Conservation (phyloP, 169 alveolate genomes). For the Eimeria praecox region DNA sequence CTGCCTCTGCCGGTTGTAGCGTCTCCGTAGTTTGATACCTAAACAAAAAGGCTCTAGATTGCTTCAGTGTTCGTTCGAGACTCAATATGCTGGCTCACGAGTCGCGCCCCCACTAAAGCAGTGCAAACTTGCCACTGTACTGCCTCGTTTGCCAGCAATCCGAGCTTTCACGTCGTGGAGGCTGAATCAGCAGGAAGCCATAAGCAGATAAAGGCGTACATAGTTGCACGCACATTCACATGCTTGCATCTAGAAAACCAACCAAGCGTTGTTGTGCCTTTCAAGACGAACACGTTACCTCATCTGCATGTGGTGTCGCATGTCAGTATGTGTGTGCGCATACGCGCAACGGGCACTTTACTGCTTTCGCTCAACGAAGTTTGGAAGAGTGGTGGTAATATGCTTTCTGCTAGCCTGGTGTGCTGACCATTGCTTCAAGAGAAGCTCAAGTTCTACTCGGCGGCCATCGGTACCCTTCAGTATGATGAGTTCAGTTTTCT, state of each 20-base stretch:
- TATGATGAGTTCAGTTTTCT: constrained; percentile 40
- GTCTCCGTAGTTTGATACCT: not conserved
- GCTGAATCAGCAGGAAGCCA: not conserved
- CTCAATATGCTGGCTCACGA: not conserved
- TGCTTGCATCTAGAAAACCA: not conserved
- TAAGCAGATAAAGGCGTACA: not conserved
- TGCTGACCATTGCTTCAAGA: constrained; percentile 64
- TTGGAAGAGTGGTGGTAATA: not conserved
- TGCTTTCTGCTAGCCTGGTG: not conserved
- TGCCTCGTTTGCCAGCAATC: not conserved
- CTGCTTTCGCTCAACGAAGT: not conserved
- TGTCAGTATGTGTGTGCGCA: not conserved
- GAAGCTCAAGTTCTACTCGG: constrained; percentile 63
- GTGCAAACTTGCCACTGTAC: constrained; percentile 50
- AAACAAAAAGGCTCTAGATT: not conserved
- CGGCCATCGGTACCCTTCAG: constrained; percentile 65
- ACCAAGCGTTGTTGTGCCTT: not conserved
- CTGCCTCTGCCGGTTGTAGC: not conserved
- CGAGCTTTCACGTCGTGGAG: constrained; percentile 51
- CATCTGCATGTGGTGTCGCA: not conserved
- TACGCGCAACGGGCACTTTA: not conserved
- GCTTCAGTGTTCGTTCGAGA: not conserved
- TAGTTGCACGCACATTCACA: not conserved
- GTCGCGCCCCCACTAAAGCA: not conserved
- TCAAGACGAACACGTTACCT: not conserved